Percentiles rank a stretch among this genome's conserved stretches.
Evolutionary conservation across 2,329 filamentous ascomycete species (phyloP).

Genomic region (Pestalotiopsis sp.): DNA sequence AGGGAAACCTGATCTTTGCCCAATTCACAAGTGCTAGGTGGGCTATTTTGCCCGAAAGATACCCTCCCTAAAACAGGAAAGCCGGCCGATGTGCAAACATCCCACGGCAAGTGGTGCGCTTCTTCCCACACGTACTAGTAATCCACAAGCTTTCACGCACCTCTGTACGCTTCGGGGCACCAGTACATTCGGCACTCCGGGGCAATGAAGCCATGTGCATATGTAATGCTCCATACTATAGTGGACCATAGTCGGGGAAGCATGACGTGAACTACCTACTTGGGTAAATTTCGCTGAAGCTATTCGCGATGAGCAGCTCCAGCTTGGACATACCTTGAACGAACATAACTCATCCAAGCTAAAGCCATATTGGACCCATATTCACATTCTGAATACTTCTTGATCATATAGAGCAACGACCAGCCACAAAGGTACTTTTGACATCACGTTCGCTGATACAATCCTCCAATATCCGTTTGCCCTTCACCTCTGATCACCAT

Average conservation of each 20-base stretch:
- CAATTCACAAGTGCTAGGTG: background rate
- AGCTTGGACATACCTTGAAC: background rate
- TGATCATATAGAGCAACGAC: background rate
- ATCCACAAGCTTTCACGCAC: background rate
- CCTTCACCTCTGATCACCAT: background rate
- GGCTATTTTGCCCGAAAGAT: background rate
- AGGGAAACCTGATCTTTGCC: background rate
- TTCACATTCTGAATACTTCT: too few relatives aligned
- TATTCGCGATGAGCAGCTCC: background rate
- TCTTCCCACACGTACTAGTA: background rate
- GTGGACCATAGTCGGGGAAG: background rate
- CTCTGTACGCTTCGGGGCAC: background rate
- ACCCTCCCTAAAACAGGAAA: background rate
- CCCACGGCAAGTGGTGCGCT: background rate
- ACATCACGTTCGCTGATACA: background rate
- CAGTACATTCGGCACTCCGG: background rate
- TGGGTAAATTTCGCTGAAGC: background rate
- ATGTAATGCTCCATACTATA: background rate
- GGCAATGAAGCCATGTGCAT: background rate
- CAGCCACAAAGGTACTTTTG: background rate
- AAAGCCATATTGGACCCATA: too few relatives aligned
- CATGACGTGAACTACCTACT: background rate
- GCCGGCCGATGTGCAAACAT: background rate
- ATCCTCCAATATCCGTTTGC: too few relatives aligned
- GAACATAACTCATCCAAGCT: background rate